Base-by-base conservation (phyloP, 345 rosid species). In the Moricandia moricandioides region DNA sequence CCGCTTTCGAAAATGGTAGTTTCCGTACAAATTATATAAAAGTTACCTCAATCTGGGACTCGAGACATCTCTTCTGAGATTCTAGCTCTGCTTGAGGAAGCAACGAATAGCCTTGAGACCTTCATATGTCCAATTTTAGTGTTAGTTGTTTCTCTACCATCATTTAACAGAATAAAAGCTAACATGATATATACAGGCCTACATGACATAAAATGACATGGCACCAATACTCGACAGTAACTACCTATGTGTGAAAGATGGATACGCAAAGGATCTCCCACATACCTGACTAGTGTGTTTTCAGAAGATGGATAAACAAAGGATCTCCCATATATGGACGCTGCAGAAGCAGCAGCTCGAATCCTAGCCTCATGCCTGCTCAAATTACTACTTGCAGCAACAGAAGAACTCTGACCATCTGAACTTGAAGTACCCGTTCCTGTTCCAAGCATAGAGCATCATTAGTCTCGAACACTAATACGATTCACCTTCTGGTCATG, bases 311-410 rank as follows among this genome's bases (percentile, higher is more conserved):
- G 97, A 84, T 94, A 91, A 63, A 88, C 91, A 72, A 83, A 73
- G 29, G 96, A 91, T 78, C 82, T 94, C 70, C 86, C 96, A 75
- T 91, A 91, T 76, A 88, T 58, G 30, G 98, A 76, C 10, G 97
- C 96, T 7, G 98, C 97, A 9, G 90, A 82, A 0, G 88, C 88
- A 43, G 96, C 96, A 74, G 96, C 98, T 86, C 76, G 96, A 34
- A 90, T 78, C 82, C 97, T 88, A 69, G 85, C 89, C 79, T 90
- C 87, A 79, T 88, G 96, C 72, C 69, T 72, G 72, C 85, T 85
- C 77, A 86, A 70, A 79, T 79, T 78, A 71, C 74, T 83, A 70
- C 74, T 77, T 31, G 21, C 67, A 65, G 68, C 80, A 13, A 29
- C 21, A 58, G 73, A 81, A 58, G 94, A 80, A 79, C 85, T 83